Percentiles rank a stretch among this genome's conserved stretches.
phyloP scores from a whole-genome alignment of 176 grass and related monocot species.

The maize (Zea mays) region DNA sequence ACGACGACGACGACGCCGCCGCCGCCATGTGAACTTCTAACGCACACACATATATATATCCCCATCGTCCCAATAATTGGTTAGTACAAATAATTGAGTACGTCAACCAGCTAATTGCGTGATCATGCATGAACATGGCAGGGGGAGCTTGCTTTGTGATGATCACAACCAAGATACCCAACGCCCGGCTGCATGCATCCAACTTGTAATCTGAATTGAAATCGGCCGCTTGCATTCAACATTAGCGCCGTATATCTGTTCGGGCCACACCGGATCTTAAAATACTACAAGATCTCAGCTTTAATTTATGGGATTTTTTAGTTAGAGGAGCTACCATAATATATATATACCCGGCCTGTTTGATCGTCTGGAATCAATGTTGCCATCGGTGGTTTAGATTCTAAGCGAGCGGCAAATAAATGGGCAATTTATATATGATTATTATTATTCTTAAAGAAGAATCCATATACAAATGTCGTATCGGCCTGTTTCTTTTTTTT shows the following conservation, averaged over 20 bases:
- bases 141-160: slow-evolving; percentile 38
- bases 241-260: slow-evolving; percentile 21
- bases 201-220: slow-evolving; percentile 35
- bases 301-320: slow-evolving; percentile 45
- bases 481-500: not conserved
- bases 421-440: slow-evolving; percentile 27
- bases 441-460: slow-evolving; percentile 19
- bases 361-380: slow-evolving; percentile 43
- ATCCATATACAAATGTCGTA: not conserved
- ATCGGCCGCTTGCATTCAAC: slow-evolving; percentile 33
- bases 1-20: not conserved
- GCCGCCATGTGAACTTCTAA: slow-evolving; percentile 51
- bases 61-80: slow-evolving; percentile 40
- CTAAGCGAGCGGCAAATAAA: slow-evolving; percentile 21
- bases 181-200: slow-evolving; percentile 39
- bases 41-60: slow-evolving; percentile 25
- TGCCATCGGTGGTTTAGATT: slow-evolving; percentile 40
- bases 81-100: slow-evolving; percentile 44
- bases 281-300: slow-evolving; percentile 10
- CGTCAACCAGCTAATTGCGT: slow-evolving; percentile 44
- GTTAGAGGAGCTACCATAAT: slow-evolving; percentile 31
- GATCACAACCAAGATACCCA: slow-evolving; percentile 52
- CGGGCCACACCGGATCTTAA: slow-evolving; percentile 31
- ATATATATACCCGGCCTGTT: not conserved
- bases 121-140: slow-evolving; percentile 58